Base-by-base conservation (phyloP, 306 rosid genomes). In the Elaeagnus macrophylla region DNA sequence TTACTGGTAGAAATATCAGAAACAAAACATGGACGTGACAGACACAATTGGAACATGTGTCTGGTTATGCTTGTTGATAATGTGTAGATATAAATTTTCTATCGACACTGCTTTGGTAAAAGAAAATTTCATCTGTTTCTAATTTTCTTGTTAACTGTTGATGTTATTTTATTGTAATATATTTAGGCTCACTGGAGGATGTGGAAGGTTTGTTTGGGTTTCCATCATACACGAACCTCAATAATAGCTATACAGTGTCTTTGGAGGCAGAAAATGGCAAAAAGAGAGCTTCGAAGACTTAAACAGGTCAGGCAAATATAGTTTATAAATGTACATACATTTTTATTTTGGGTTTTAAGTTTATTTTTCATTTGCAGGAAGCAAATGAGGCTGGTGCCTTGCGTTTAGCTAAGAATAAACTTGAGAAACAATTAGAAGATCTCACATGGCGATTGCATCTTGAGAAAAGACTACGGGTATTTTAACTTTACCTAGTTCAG, bases 351-450 rank as follows among this genome's bases (percentile, higher is more conserved):
- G 20, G 39, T 54, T 7, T 42, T 56, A 56, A 9, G 32, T 39
- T 41, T 19, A 14, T 66, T 71, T 66, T 39, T 51, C 51, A 63
- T 67, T 67, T 53, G 66, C 77, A 91, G 99, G 95, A 84, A 70
- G 99, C 99, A 64, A 91, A 82, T 80, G 99, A 91, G 68, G 52
- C 95, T 66, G 99, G 96, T 57, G 96, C 99, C 77, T 76, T 91
- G 69, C 99, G 99, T 43, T 69, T 87, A 58, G 96, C 96, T 36
- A 91, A 87, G 79, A 84, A 9, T 81, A 91, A 91, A 78, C 94
- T 91, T 39, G 99, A 91, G 84, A 91, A 82, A 77, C 96, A 91
- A 71, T 69, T 91, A 76, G 99, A 91, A 59, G 96, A 91, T 51
- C 83, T 87, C 62, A 80, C 94, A 3, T 87, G 99, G 99, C 89